Evolutionary conservation across 2,329 filamentous ascomycete species (phyloP), one percentile per base, ranked within the genome.

Genomic region (Exophiala dermatitidis): DNA sequence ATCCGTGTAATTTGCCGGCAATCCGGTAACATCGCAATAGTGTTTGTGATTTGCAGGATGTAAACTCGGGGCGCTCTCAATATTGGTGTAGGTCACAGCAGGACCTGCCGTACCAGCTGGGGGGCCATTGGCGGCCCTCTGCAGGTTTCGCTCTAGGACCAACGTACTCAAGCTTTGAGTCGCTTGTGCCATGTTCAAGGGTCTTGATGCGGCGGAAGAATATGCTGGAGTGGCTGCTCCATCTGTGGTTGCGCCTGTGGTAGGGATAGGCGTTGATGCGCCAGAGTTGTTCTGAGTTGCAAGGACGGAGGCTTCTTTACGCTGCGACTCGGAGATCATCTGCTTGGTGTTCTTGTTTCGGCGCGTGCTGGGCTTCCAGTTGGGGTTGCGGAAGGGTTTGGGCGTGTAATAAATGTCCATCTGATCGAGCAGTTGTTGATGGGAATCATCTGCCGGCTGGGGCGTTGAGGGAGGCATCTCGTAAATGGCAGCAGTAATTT

Each of bases 321-420:
- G 85, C 26, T 87, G 82, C 8, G 86, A 88, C 65, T 98, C 93
- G 55, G 89, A 86, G 57, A 98, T 79, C 58, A 98, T 93, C 64
- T 95, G 88, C 72, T 97, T 97, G 72, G 97, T 85, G 71, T 95
- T 97, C 77, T 98, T 98, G 81, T 98, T 98, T 71, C 93, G 88
- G 48, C 93, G 90, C 71, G 90, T 86, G 61, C 91, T 89, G 10
- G 93, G 89, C 67, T 88, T 90, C 93, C 93, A 98, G 68, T 82
- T 75, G 2, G 86, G 77, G 68, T 90, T 95, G 70, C 91, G 90
- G 77, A 96, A 98, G 65, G 83, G 86, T 73, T 94, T 95, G 64
- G 83, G 83, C 67, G 88, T 82, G 55, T 83, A 81, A 69, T 93
- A 85, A 65, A 96, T 89, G 76, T 98, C 93, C 66, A 97, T 87